Base-by-base conservation (phyloP, 768 basidiomycete genomes). In the Filobasidium wieringae region DNA sequence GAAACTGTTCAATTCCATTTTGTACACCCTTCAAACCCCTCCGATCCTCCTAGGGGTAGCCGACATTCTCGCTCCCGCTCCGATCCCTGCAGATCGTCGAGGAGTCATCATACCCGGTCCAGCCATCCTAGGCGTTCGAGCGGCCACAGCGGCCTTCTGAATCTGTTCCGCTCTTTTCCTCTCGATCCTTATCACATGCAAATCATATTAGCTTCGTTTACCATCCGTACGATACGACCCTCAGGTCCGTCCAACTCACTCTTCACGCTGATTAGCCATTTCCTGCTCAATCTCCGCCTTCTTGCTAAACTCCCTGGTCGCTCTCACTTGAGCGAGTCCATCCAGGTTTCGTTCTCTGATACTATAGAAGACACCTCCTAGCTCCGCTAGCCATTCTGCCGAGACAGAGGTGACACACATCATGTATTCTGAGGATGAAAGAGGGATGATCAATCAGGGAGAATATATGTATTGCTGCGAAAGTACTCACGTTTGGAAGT, bases 331-430 rank as follows among this genome's bases (percentile, higher is more conserved):
- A 17, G 88, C 85, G 36, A 85, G 78, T 59, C 87, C 91, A 68
- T 95, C 91, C 68, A 97, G 96, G 77, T 88, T 88, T 79, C 95
- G 95, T 76, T 96, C 92, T 70, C 91, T 86, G 53, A 95, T 92
- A 26, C 91, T 92, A 77, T 89, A 97, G 79, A 95, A 96, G 17
- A 95, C 90, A 53, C 88, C 87, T 61, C 92, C 92, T 37, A 95
- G 80, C 62, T 95, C 90, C 66, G 92, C 91, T 33, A 97, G 80
- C 95, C 95, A 99, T 74, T 91, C 91, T 2, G 95, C 84, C 69
- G 97, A 91, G 61, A 97, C 87, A 0, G 93, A 84, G 2, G 95
- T 96, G n/a, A 99, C 95, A 72, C 91, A 90, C 17, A 92, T 93
- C 92, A 96, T 95, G 76, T 99, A 99, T 75, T 77, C 65, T 76